Conservation (phyloP, 2,329 filamentous ascomycete species). For the Raffaelea deltoideospora region DNA sequence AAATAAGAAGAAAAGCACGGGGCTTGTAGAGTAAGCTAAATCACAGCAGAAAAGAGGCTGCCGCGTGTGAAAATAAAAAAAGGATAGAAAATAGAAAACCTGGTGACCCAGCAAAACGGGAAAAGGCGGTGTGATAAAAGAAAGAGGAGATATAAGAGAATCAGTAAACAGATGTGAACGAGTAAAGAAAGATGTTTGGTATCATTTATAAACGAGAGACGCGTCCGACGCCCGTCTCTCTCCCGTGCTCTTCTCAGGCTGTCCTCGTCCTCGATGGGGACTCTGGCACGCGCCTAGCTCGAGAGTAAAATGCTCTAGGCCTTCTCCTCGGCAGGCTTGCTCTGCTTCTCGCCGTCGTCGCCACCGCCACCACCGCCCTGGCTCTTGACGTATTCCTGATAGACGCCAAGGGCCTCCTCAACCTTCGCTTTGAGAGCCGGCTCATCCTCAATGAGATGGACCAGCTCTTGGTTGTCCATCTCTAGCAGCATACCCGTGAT, state of each 20-base stretch:
- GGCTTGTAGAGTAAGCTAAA: too few relatives aligned
- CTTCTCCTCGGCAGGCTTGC: conserved; percentile 28
- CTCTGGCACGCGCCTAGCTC: neutral
- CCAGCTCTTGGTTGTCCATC: conserved; percentile 93
- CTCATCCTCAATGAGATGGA: conserved; percentile 90
- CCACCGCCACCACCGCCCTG: conserved; percentile 30
- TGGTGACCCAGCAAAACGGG: too few relatives aligned
- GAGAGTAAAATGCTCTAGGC: conserved; percentile 3
- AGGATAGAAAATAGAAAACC: neutral
- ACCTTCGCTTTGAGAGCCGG: conserved; percentile 85
- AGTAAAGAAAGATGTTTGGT: conserved; percentile 12
- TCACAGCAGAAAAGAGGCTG: too few relatives aligned
- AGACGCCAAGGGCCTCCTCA: conserved; percentile 90
- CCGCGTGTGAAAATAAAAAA: conserved; percentile 1
- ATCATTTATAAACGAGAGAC: conserved; percentile 9
- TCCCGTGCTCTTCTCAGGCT: neutral
- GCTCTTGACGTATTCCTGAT: conserved; percentile 96
- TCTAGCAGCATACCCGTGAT: conserved; percentile 99
- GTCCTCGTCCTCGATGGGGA: neutral
- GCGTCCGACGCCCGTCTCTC: neutral
- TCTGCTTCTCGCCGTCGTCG: conserved; percentile 28
- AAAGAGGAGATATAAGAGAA: conserved; percentile 5
- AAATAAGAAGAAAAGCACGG: too few relatives aligned
- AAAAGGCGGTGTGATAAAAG: too few relatives aligned
- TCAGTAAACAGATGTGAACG: too few relatives aligned